Evolutionary conservation across 2,329 filamentous ascomycete species (phyloP).

Genomic region (Aspergillus spinulosporus): DNA sequence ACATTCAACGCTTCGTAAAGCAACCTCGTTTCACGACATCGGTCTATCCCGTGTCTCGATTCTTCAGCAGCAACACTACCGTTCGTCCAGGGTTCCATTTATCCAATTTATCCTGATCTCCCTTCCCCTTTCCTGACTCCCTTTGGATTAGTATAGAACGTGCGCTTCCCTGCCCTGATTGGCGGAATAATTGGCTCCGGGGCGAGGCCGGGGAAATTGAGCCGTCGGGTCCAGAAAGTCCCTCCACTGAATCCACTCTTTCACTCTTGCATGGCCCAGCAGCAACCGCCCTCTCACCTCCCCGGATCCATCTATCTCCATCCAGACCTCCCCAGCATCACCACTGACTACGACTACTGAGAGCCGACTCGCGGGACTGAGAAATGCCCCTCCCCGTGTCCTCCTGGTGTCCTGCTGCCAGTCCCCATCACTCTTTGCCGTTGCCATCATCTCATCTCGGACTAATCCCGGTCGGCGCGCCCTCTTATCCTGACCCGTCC

Average conservation of each 20-base stretch:
- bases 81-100: neutral
- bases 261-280: neutral
- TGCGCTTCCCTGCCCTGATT: constrained; percentile 24
- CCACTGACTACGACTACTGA: neutral
- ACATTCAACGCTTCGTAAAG: neutral
- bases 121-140: neutral
- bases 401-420: neutral
- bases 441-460: neutral
- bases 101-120: constrained; percentile 1
- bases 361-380: neutral
- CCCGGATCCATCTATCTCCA: constrained; percentile 13
- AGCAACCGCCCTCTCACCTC: neutral
- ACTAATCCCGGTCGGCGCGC: constrained; percentile 9
- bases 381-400: constrained; percentile 7
- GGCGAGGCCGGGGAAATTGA: constrained; percentile 27
- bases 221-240: constrained; percentile 18
- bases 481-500: neutral
- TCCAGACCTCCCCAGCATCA: neutral
- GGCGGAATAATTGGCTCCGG: constrained; percentile 36
- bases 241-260: constrained; percentile 3
- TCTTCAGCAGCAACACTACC: neutral
- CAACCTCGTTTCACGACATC: no score
- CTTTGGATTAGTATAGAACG: neutral
- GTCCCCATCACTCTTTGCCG: neutral
- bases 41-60: neutral